A percentile compares a stretch with the other conserved stretches of the same genome.
Evolutionary conservation across 441 rosid genomes (phyloP).

Genomic region (Raphanus hybrid): DNA sequence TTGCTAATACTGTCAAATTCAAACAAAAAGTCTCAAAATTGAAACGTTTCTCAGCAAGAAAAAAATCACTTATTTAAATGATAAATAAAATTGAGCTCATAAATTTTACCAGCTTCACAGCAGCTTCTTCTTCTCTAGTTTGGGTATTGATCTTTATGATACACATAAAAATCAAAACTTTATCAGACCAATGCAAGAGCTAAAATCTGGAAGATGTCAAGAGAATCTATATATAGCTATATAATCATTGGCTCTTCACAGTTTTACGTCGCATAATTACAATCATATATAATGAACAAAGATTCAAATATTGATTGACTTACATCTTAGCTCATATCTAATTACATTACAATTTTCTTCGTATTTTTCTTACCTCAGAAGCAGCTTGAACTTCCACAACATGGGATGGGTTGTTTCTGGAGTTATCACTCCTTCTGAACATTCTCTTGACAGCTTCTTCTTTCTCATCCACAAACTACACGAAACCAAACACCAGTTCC

Average conservation of each 20-base stretch:
- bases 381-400: slow-evolving; percentile 33
- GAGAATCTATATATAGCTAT: too few species aligned
- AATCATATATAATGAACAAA: slow-evolving; percentile 20
- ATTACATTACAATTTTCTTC: slow-evolving; percentile 13
- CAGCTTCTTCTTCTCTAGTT: too few species aligned
- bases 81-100: background rate
- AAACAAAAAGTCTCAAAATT: background rate
- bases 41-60: background rate
- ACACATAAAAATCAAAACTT: too few species aligned
- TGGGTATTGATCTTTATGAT: too few species aligned
- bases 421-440: slow-evolving; percentile 47
- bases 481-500: slow-evolving; percentile 53
- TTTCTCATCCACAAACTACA: slow-evolving; percentile 77
- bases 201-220: too few species aligned
- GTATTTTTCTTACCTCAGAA: slow-evolving; percentile 39
- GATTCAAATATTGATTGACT: slow-evolving; percentile 12
- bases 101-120: too few species aligned
- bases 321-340: slow-evolving; percentile 28
- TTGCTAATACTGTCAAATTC: background rate
- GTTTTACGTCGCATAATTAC: background rate
- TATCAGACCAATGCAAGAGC: too few species aligned
- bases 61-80: background rate
- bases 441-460: slow-evolving; percentile 82
- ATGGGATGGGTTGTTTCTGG: slow-evolving; percentile 40
- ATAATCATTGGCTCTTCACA: too few species aligned